These are phyloP conservation scores for Verticillium alfalfae DNA, from an alignment of 2,329 filamentous ascomycete genomes.

Conservation along the genomic window DNA sequence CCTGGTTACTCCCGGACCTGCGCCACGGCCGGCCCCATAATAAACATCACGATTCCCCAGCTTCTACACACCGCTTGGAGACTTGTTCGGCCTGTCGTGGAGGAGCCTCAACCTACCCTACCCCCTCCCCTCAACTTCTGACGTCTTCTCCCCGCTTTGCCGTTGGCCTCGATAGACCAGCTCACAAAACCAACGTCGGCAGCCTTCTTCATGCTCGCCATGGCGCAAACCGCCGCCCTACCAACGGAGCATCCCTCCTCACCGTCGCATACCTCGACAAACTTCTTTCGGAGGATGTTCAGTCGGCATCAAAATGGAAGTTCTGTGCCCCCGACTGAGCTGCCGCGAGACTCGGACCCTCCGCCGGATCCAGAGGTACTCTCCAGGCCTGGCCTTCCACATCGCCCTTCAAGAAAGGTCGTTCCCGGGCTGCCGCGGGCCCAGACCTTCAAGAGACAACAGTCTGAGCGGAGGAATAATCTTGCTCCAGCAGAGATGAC, in stretches of 20 bases:
- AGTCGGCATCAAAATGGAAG: conserved; percentile 8
- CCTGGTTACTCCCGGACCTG: conserved; percentile 7
- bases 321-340: conserved; percentile 1
- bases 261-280: conserved; percentile 3
- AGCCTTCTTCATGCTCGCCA: not conserved
- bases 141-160: not conserved
- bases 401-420: conserved; percentile 52
- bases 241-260: conserved; percentile 5
- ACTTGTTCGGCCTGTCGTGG: not conserved
- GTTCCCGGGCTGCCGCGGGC: conserved; percentile 72
- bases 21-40: conserved; percentile 9
- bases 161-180: not conserved
- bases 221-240: conserved; percentile 9
- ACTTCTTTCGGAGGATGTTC: conserved; percentile 11
- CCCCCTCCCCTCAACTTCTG: not conserved
- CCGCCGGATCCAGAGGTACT: conserved; percentile 19
- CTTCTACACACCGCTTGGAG: conserved; percentile 1
- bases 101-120: not conserved
- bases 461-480: conserved; percentile 72
- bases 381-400: conserved; percentile 29
- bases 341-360: conserved; percentile 9
- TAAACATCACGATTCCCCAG: conserved; percentile 7
- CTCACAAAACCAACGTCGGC: not conserved
- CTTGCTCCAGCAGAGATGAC: conserved; percentile 61
- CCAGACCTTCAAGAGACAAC: conserved; percentile 76